phyloP scores from a whole-genome alignment of 169 alveolate genomes.

The Cryptosporidium andersoni region DNA sequence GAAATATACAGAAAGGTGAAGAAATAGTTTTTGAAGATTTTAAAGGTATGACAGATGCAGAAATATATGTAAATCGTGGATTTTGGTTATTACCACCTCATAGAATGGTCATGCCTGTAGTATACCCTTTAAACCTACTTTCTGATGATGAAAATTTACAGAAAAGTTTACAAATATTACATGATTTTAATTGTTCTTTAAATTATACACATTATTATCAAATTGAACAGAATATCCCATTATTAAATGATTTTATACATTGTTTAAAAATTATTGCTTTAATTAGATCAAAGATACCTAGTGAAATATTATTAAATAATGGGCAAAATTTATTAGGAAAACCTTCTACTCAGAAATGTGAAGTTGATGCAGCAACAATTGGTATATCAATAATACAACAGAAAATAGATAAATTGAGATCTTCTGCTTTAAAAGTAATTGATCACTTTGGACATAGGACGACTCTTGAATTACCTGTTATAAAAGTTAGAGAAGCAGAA shows the following conservation, averaged over 20 bases:
- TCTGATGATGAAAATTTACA: neutral
- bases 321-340: neutral
- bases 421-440: slow-evolving; percentile 33
- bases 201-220: slow-evolving; percentile 14
- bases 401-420: slow-evolving; percentile 57
- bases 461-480: slow-evolving; percentile 39
- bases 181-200: slow-evolving; percentile 36
- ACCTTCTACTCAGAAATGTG: slow-evolving; percentile 43
- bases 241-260: slow-evolving; percentile 16
- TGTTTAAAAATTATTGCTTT: slow-evolving; percentile 47
- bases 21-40: slow-evolving; percentile 45
- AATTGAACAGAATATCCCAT: slow-evolving; percentile 33
- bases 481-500: slow-evolving; percentile 70
- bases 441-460: slow-evolving; percentile 55
- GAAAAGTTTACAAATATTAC: slow-evolving; percentile 1
- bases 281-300: slow-evolving; percentile 1
- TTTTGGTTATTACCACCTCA: slow-evolving; percentile 48
- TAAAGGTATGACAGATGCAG: slow-evolving; percentile 55
- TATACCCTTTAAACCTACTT: slow-evolving; percentile 14
- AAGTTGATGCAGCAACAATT: slow-evolving; percentile 62
- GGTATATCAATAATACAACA: slow-evolving; percentile 59
- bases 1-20: slow-evolving; percentile 33
- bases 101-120: slow-evolving; percentile 50
- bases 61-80: slow-evolving; percentile 47
- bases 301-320: slow-evolving; percentile 3